Percentiles rank a stretch among this genome's conserved stretches.
phyloP scores from a whole-genome alignment of 164 flowering plant genomes.

The Cinnamomum micranthum region DNA sequence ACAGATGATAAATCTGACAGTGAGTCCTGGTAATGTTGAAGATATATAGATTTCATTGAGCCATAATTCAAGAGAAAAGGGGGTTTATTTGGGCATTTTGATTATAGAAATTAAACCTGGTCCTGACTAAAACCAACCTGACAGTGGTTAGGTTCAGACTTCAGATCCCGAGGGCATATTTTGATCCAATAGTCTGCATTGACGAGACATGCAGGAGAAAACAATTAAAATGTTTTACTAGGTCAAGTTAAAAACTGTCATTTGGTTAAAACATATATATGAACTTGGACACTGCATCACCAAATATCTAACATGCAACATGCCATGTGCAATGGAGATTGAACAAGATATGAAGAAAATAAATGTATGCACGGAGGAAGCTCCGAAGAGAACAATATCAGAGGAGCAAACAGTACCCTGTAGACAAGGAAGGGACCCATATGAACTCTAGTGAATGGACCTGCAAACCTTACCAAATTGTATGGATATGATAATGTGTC shows the following conservation, averaged over 20 bases:
- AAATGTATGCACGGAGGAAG: background rate
- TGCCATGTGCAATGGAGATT: slow-evolving; percentile 3
- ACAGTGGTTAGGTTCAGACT: background rate
- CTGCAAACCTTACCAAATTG: no score
- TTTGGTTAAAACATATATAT: background rate
- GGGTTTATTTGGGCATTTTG: background rate
- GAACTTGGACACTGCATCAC: background rate
- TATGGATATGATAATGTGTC: no score
- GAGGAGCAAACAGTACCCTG: background rate
- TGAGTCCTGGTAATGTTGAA: no score
- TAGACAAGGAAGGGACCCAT: background rate
- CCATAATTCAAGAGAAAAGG: background rate
- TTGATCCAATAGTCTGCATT: background rate
- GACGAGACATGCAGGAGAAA: no score
- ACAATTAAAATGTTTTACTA: background rate
- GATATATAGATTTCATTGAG: background rate
- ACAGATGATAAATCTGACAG: no score
- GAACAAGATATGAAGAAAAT: background rate
- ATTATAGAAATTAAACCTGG: background rate
- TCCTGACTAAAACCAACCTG: no score
- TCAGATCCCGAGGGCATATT: background rate
- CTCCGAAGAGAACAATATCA: background rate
- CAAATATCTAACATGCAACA: slow-evolving; percentile 1
- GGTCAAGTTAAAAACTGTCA: background rate
- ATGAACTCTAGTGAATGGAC: no score